These are phyloP conservation scores for Phytophthora lateralis DNA, from an alignment of 352 stramenopile genomes.

Conservation along the genomic window DNA sequence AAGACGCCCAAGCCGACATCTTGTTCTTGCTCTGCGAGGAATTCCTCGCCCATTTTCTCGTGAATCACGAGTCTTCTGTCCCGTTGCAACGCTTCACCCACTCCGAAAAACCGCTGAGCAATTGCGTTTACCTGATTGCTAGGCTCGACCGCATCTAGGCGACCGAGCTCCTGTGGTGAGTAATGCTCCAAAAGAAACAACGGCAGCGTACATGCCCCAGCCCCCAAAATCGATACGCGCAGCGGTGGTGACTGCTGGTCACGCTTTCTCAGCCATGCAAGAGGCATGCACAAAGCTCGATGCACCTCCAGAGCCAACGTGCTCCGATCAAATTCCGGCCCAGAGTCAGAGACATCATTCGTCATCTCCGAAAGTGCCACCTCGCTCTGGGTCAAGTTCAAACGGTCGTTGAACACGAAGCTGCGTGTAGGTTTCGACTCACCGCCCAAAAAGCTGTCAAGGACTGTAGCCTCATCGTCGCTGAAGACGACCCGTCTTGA, in stretches of 20 bases:
- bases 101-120: conserved; percentile 52
- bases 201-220: conserved; percentile 59
- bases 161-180: conserved; percentile 23
- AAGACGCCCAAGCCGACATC: conserved; percentile 44
- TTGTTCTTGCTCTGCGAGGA: conserved; percentile 33
- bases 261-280: conserved; percentile 31
- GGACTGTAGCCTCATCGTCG: conserved; percentile 60
- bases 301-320: conserved; percentile 71
- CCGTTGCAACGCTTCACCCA: conserved; percentile 27
- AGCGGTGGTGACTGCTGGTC: conserved; percentile 16
- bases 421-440: conserved; percentile 47
- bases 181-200: conserved; percentile 58
- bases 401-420: conserved; percentile 76
- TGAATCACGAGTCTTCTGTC: conserved; percentile 42
- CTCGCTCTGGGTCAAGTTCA: conserved; percentile 79
- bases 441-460: conserved; percentile 61
- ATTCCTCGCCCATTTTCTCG: conserved; percentile 50
- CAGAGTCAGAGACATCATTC: conserved; percentile 2
- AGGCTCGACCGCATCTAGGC: conserved; percentile 69
- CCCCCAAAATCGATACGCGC: conserved; percentile 52
- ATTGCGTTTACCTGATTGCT: conserved; percentile 48
- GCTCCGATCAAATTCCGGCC: conserved; percentile 46
- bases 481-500: conserved; percentile 52
- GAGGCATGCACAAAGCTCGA: conserved; percentile 54
- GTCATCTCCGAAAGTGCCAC: conserved; percentile 40